Base-by-base conservation (phyloP, 257 asterid species). In the Linderniella brevidens region DNA sequence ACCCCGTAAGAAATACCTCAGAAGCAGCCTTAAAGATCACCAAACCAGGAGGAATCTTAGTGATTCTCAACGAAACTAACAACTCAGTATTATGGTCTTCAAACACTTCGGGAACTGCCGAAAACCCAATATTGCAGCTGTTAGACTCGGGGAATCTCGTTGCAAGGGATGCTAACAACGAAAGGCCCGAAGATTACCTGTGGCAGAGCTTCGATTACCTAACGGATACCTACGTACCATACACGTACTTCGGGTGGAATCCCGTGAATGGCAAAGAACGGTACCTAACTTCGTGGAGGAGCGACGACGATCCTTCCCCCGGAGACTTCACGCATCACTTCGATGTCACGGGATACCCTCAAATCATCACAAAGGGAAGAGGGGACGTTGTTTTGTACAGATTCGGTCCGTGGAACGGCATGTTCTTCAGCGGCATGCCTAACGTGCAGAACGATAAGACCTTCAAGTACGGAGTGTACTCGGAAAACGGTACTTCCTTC, bases 151-250 rank as follows among this genome's bases (percentile, higher is more conserved):
- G 90, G 8, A 78, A 78, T 42, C 67, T 75, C 48, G 80, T 78
- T 5, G 36, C 69, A 6, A 55, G 47, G 44, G 72, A 62, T 37
- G 73, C 52, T 4, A 41, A 42, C 3, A 61, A 64, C 18, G 29
- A 35, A 15, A 13, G 48, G 25, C 68, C 56, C 8, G 78, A 67
- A 32, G 54, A 56, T 55, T 54, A 38, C 14, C 44, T 64, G 0
- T 69, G 80, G 80, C 78, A 74, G 62, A 74, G 88, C 25, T 74
- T 78, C 35, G 64, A 69, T 19, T 52, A 65, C 55, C 84, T 74
- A 2, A 40, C 73, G 0, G 71, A 75, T 16, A 69, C 77, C 0
- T 19, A 53, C 29, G 16, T 75, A 10, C 67, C 79, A 0, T 69
- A 69, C 5, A 75, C 67, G 81, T 50, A 57, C n/a, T 29, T 67